Evolutionary conservation across 169 alveolate species (phyloP).

Genomic region (Plasmodium gonderi): DNA sequence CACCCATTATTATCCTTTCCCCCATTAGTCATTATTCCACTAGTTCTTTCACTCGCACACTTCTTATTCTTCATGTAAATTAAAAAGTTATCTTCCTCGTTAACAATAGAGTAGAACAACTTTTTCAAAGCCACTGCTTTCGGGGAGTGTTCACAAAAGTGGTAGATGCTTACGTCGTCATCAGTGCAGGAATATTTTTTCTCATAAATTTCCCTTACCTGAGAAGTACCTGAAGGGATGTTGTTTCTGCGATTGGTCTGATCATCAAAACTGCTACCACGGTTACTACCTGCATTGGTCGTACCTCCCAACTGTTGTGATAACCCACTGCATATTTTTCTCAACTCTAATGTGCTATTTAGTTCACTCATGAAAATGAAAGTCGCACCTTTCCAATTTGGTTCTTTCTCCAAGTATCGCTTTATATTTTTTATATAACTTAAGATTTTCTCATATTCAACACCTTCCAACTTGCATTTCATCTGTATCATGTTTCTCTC

Average conservation of each 20-base stretch:
- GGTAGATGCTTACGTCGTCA: background rate
- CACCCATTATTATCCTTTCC: background rate
- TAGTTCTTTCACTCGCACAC: background rate
- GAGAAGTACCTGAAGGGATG: too few species aligned
- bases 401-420: conserved; percentile 12
- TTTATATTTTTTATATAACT: conserved; percentile 31
- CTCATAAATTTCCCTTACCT: too few species aligned
- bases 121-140: conserved; percentile 25
- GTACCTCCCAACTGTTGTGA: too few species aligned
- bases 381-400: background rate
- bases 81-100: conserved; percentile 28
- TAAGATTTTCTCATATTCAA: conserved; percentile 35
- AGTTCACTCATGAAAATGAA: conserved; percentile 41
- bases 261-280: background rate
- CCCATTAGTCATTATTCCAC: background rate
- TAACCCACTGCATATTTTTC: conserved; percentile 24
- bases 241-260: background rate
- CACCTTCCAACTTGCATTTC: conserved; percentile 47
- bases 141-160: background rate
- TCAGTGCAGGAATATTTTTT: too few species aligned
- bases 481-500: conserved; percentile 37
- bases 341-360: conserved; percentile 27
- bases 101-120: conserved; percentile 32
- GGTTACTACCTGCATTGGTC: too few species aligned
- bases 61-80: background rate